Evolutionary conservation across 306 rosid species (phyloP).

Genomic region (Medicago lupulina): DNA sequence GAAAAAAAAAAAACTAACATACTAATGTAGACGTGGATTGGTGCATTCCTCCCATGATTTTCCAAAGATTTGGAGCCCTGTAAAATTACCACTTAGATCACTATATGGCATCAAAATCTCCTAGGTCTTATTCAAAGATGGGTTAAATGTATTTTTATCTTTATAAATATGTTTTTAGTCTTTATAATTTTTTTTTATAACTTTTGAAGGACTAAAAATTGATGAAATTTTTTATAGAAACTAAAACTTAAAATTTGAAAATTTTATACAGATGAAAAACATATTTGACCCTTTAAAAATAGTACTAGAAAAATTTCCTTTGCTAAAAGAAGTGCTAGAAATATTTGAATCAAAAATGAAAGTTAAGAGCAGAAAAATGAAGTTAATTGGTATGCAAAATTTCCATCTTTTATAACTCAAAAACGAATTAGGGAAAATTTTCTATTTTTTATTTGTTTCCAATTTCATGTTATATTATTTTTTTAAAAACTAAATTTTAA

Average conservation of each 20-base stretch:
- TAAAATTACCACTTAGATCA: constrained; percentile 33
- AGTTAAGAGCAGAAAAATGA: neutral
- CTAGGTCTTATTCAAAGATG: no score
- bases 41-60: constrained; percentile 59
- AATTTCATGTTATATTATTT: neutral
- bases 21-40: constrained; percentile 48
- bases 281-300: no score
- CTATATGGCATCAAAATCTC: neutral
- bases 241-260: no score
- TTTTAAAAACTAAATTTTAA: no score
- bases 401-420: neutral
- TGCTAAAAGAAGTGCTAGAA: neutral
- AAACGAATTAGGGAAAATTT: neutral
- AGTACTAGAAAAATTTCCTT: no score
- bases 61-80: constrained; percentile 60
- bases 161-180: no score
- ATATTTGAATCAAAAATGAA: neutral
- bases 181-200: no score
- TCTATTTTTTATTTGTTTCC: neutral
- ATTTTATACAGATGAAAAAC: no score
- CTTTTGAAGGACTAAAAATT: no score
- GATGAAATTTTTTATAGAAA: no score
- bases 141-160: no score
- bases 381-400: neutral
- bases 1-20: neutral